A percentile compares a stretch with the other conserved stretches of the same genome.
These are phyloP conservation scores for Aspergillus udagawae DNA, from an alignment of 2,329 filamentous ascomycete genomes.

Conservation along the genomic window DNA sequence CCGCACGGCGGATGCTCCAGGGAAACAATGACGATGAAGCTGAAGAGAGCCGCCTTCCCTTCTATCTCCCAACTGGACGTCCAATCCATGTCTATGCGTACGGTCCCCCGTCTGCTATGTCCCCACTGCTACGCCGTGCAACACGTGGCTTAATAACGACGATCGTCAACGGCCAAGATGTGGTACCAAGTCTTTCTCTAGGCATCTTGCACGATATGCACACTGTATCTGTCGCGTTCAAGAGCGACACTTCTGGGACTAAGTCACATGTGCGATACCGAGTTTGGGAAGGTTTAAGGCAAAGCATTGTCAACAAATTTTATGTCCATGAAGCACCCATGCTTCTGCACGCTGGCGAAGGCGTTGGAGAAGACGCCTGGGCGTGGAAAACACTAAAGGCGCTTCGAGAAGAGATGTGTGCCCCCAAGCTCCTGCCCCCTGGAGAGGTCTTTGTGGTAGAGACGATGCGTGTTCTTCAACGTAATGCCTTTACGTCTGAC, in stretches of 20 bases:
- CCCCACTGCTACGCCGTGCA: constrained; percentile 62
- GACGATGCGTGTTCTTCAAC: constrained; percentile 61
- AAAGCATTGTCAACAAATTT: constrained; percentile 60
- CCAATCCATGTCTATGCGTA: constrained; percentile 78
- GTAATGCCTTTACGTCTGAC: constrained; percentile 58
- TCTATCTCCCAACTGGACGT: constrained; percentile 61
- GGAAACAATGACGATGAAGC: constrained; percentile 18
- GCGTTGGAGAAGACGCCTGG: constrained; percentile 63
- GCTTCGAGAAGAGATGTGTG: constrained; percentile 64
- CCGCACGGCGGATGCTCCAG: constrained; percentile 39
- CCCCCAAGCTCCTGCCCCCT: constrained; percentile 66
- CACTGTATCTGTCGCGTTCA: constrained; percentile 67
- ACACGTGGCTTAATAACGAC: constrained; percentile 73
- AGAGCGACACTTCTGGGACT: constrained; percentile 64
- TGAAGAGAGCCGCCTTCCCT: constrained; percentile 15
- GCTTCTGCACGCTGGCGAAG: constrained; percentile 44
- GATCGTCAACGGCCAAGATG: constrained; percentile 67
- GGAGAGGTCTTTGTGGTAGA: constrained; percentile 74
- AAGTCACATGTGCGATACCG: constrained; percentile 63
- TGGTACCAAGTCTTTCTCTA: constrained; percentile 70
- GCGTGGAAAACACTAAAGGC: constrained; percentile 63
- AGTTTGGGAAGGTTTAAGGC: constrained; percentile 62
- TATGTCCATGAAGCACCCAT: constrained; percentile 48
- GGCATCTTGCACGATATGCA: constrained; percentile 73
- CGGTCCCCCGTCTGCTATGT: constrained; percentile 70